These are phyloP conservation scores for Salix suchowensis DNA, from an alignment of 345 rosid species.

Conservation along the genomic window DNA sequence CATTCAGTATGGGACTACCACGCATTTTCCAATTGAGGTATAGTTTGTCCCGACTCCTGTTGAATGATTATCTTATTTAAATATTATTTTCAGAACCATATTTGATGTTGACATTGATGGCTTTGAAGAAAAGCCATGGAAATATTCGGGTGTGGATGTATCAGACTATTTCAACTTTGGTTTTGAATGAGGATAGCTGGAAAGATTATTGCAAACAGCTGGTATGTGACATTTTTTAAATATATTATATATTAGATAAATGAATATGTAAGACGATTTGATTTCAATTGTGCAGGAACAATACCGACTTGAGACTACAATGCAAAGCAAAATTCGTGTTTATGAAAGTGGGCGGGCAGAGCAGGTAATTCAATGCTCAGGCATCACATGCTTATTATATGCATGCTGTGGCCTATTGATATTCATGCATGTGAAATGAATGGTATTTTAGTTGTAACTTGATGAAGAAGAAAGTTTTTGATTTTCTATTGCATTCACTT, in stretches of 20 bases:
- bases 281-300: conserved; percentile 59
- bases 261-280: conserved; percentile 24
- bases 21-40: not conserved
- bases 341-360: conserved; percentile 94
- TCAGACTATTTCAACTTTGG: conserved; percentile 94
- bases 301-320: conserved; percentile 79
- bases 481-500: conserved; percentile 17
- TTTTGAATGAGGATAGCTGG: conserved; percentile 93
- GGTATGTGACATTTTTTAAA: conserved; percentile 46
- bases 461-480: conserved; percentile 2
- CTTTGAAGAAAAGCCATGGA: conserved; percentile 99
- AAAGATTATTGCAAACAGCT: conserved; percentile 93
- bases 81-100: conserved; percentile 66
- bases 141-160: conserved; percentile 66
- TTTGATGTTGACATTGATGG: conserved; percentile 89
- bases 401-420: not conserved
- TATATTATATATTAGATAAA: conserved; percentile 13
- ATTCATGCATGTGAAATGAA: not conserved
- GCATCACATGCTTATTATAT: not conserved
- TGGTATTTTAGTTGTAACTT: not conserved
- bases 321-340: conserved; percentile 98
- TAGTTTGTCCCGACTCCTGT: conserved; percentile 1
- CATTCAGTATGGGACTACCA: not conserved
- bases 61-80: conserved; percentile 7
- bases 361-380: conserved; percentile 47